phyloP scores from a whole-genome alignment of 139 green algal species.

The Chlamydomonas schloesseri region DNA sequence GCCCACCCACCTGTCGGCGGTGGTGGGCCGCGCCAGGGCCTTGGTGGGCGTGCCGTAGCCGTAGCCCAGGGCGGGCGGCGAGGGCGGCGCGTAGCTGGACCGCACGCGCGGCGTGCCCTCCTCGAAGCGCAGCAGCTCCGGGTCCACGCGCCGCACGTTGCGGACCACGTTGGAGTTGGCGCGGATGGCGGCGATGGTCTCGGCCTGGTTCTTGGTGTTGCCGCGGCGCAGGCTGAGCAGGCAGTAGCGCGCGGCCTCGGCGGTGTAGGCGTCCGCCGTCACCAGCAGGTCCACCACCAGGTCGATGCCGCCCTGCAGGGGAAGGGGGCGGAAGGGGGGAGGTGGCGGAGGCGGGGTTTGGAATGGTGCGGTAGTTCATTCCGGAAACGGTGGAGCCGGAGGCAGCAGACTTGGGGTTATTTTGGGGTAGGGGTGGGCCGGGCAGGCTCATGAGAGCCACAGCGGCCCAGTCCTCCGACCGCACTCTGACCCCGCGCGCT shows the following conservation, averaged over 20 bases:
- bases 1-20: constrained; percentile 32
- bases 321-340: too few species aligned
- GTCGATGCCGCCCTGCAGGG: constrained; percentile 49
- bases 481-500: too few species aligned
- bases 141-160: constrained; percentile 16
- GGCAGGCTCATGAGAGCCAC: too few species aligned
- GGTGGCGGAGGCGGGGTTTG: too few species aligned
- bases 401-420: too few species aligned
- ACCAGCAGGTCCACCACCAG: constrained; percentile 60
- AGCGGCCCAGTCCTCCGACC: too few species aligned
- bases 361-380: neutral
- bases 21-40: constrained; percentile 22
- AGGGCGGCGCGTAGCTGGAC: constrained; percentile 4
- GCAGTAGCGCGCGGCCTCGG: constrained; percentile 48
- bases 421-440: too few species aligned
- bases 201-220: constrained; percentile 65
- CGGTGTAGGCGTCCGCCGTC: constrained; percentile 46
- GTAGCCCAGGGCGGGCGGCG: neutral
- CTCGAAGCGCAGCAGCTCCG: constrained; percentile 57
- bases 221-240: constrained; percentile 54
- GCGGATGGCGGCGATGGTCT: constrained; percentile 57
- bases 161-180: constrained; percentile 26
- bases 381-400: too few species aligned
- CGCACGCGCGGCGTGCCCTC: constrained; percentile 33
- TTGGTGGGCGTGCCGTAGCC: constrained; percentile 40